These are phyloP conservation scores for Ophiostoma sp. DNA, from an alignment of 2,329 filamentous ascomycete species.

Conservation along the genomic window DNA sequence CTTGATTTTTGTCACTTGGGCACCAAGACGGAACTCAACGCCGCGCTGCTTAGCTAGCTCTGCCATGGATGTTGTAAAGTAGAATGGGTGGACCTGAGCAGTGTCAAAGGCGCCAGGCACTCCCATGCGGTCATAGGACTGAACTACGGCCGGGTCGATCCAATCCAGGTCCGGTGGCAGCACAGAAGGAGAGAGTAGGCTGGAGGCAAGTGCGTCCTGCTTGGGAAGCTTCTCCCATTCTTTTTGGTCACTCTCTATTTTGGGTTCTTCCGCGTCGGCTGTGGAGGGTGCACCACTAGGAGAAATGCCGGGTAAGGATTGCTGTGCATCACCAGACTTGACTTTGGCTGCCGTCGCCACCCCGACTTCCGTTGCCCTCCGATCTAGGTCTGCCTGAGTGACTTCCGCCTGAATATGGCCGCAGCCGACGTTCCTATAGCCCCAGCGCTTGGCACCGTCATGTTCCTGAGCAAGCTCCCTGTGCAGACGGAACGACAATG, in stretches of 20 bases:
- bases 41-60: constrained; percentile 66
- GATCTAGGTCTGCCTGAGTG: constrained; percentile 26
- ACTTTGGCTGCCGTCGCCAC: constrained; percentile 24
- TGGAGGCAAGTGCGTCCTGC: constrained; percentile 46
- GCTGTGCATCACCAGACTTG: not conserved
- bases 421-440: constrained; percentile 74
- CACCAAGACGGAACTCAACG: constrained; percentile 60
- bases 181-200: constrained; percentile 50
- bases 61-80: constrained; percentile 83
- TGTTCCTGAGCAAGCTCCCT: constrained; percentile 80
- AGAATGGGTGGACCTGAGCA: constrained; percentile 86
- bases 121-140: constrained; percentile 77
- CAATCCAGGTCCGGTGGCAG: constrained; percentile 79
- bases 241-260: constrained; percentile 33
- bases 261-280: not conserved
- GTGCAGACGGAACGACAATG: constrained; percentile 78
- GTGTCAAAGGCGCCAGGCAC: constrained; percentile 63
- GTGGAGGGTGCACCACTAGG: not conserved
- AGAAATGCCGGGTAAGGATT: not conserved
- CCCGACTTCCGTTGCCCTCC: constrained; percentile 26
- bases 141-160: constrained; percentile 64
- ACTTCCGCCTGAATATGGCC: constrained; percentile 49
- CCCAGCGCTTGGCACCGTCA: constrained; percentile 72
- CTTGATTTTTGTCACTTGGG: constrained; percentile 62
- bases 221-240: constrained; percentile 59